Evolutionary conservation across 164 flowering plant species (phyloP).

Genomic region (Macadamia tetraphylla): DNA sequence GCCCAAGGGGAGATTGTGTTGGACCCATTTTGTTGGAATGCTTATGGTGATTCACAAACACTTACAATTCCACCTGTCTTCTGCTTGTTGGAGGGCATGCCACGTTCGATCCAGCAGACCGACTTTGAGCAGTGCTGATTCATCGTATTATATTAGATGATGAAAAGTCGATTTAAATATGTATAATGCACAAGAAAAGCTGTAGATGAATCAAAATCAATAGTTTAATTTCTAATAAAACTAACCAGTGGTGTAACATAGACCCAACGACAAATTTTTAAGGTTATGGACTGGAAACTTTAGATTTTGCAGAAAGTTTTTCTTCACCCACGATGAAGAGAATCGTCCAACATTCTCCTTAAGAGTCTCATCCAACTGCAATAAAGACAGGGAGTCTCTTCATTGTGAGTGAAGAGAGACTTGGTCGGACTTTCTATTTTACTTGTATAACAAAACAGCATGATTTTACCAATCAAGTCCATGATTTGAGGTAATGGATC

Average conservation of each 20-base stretch:
- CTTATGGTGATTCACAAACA: slow-evolving; percentile 53
- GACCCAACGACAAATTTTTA: background rate
- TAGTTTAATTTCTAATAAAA: background rate
- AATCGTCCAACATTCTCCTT: too few species aligned
- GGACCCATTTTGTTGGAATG: slow-evolving; percentile 81
- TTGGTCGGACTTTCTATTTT: too few species aligned
- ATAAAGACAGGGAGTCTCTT: too few species aligned
- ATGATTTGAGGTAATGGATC: too few species aligned
- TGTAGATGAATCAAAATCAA: slow-evolving; percentile 6
- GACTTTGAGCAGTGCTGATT: slow-evolving; percentile 29
- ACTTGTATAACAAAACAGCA: too few species aligned
- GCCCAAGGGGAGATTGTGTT: slow-evolving; percentile 34
- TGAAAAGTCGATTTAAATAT: slow-evolving; percentile 8
- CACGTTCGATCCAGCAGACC: slow-evolving; percentile 15
- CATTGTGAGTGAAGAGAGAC: too few species aligned
- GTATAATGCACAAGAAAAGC: background rate
- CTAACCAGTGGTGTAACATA: slow-evolving; percentile 9
- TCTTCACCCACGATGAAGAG: too few species aligned
- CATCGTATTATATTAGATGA: background rate
- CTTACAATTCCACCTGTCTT: slow-evolving; percentile 61
- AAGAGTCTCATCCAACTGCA: too few species aligned
- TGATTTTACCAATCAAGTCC: too few species aligned
- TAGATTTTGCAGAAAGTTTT: too few species aligned
- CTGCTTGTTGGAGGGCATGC: slow-evolving; percentile 60
- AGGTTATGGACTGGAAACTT: too few species aligned